Percentiles rank a stretch among this genome's conserved stretches.
These are phyloP conservation scores for Cyclostephanos tholiformis DNA, from an alignment of 108 stramenopile species.

Conservation along the genomic window DNA sequence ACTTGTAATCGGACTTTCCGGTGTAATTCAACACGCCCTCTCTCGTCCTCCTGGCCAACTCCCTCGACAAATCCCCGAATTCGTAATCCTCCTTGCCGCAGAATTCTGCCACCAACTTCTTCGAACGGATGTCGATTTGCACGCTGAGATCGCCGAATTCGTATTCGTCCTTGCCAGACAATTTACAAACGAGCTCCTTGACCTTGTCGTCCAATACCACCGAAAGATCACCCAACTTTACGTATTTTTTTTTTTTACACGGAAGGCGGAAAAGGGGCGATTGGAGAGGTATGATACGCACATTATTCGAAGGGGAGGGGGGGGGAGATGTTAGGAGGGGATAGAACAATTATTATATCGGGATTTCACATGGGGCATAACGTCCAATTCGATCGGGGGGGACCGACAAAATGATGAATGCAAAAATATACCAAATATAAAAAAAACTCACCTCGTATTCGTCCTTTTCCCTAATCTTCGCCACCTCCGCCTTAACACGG, in stretches of 20 bases:
- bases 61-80: conserved; percentile 66
- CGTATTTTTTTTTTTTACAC: no score
- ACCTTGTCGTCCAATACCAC: conserved; percentile 71
- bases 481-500: conserved; percentile 76
- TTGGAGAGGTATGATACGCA: no score
- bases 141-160: conserved; percentile 74
- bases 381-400: no score
- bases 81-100: conserved; percentile 74
- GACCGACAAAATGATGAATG: no score
- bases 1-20: conserved; percentile 72
- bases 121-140: conserved; percentile 69
- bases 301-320: no score
- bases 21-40: conserved; percentile 71
- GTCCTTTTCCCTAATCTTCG: conserved; percentile 59
- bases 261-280: no score
- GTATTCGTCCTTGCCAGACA: conserved; percentile 81
- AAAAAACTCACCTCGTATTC: conserved; percentile 38
- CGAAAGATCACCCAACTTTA: conserved; percentile 77
- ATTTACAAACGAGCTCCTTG: conserved; percentile 60
- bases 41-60: conserved; percentile 60
- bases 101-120: conserved; percentile 62
- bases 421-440: background rate
- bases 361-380: no score
- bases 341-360: background rate
- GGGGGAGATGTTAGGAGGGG: background rate